Evolutionary conservation across 1,139 yeast genomes (phyloP).

Genomic region (Suhomyces ambrosiae): DNA sequence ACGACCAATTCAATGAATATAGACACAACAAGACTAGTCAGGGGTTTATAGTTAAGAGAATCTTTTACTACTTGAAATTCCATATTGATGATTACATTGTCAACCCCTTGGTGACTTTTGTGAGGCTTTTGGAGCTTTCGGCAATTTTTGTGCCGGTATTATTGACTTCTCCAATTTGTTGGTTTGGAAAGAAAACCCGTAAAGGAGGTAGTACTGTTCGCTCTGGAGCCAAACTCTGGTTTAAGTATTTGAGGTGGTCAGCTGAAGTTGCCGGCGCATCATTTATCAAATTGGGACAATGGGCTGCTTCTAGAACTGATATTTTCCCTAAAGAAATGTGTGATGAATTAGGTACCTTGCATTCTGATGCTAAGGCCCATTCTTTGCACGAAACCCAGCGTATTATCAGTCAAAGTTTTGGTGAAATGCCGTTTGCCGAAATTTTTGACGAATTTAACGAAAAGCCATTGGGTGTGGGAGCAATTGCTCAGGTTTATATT

Average conservation of each 20-base stretch:
- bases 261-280: constrained; percentile 92
- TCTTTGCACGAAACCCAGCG: constrained; percentile 59
- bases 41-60: constrained; percentile 29
- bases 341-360: constrained; percentile 72
- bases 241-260: constrained; percentile 59
- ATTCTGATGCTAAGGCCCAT: constrained; percentile 83
- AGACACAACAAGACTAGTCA: constrained; percentile 28
- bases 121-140: constrained; percentile 70
- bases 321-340: constrained; percentile 83
- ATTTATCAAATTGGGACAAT: constrained; percentile 92
- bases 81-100: constrained; percentile 52
- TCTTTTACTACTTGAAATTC: constrained; percentile 41
- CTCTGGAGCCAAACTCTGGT: constrained; percentile 75
- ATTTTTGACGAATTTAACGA: constrained; percentile 79
- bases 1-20: constrained; percentile 27
- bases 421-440: constrained; percentile 63
- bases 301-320: constrained; percentile 99
- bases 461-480: constrained; percentile 89
- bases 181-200: constrained; percentile 53
- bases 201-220: constrained; percentile 40
- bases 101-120: constrained; percentile 70
- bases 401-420: constrained; percentile 63
- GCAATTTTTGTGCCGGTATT: constrained; percentile 72
- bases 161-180: constrained; percentile 62
- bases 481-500: constrained; percentile 92